Evolutionary conservation across 2,329 filamentous ascomycete genomes (phyloP).

Genomic region (Calycina herbarum): DNA sequence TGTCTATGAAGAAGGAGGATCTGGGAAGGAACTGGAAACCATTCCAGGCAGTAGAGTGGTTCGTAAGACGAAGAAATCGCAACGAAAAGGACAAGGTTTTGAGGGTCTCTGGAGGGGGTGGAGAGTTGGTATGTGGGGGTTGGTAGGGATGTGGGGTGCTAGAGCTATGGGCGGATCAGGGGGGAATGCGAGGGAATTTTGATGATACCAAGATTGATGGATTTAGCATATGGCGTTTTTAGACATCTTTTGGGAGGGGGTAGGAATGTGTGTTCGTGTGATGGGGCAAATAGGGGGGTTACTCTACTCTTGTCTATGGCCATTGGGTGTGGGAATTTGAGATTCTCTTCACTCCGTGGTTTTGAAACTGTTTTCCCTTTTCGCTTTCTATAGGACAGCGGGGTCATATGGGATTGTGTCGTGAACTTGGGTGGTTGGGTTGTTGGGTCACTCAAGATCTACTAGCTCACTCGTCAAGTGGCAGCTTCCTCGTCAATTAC

Average conservation of each 20-base stretch:
- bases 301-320: too few species aligned
- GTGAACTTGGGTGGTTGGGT: too few species aligned
- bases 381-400: too few species aligned
- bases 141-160: slow-evolving; percentile 54
- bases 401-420: too few species aligned
- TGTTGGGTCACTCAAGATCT: too few species aligned
- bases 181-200: slow-evolving; percentile 36
- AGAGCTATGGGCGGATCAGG: slow-evolving; percentile 33
- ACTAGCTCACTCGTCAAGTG: too few species aligned
- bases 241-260: background rate
- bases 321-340: too few species aligned
- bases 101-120: slow-evolving; percentile 58
- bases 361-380: too few species aligned
- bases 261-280: too few species aligned
- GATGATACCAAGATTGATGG: background rate
- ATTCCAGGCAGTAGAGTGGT: background rate
- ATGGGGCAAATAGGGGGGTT: too few species aligned
- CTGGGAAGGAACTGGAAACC: slow-evolving; percentile 10
- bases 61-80: slow-evolving; percentile 14
- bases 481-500: too few species aligned
- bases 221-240: slow-evolving; percentile 17
- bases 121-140: slow-evolving; percentile 57
- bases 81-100: slow-evolving; percentile 51
- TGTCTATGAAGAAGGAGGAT: slow-evolving; percentile 72
- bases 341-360: too few species aligned